phyloP scores from a whole-genome alignment of 164 flowering plant genomes.

The Pachysandra terminalis region DNA sequence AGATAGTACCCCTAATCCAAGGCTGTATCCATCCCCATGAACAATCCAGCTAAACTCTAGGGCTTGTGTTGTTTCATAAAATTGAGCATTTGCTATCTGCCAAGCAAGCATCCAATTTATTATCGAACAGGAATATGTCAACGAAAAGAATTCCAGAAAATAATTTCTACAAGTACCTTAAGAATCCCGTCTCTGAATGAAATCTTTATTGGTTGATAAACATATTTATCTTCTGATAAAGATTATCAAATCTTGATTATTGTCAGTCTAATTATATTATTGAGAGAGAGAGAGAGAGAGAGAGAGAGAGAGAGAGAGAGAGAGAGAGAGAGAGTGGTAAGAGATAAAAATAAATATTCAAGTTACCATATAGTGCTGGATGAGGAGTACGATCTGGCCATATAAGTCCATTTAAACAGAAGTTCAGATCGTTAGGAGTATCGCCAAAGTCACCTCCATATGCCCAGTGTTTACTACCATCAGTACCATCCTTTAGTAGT shows the following conservation, averaged over 20 bases:
- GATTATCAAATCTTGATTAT: conserved; percentile 8
- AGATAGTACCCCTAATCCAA: conserved; percentile 67
- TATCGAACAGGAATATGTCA: background rate
- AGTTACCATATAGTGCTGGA: conserved; percentile 82
- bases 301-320: too few species aligned
- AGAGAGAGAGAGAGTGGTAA: too few species aligned
- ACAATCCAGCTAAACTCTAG: conserved; percentile 64
- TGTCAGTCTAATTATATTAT: background rate
- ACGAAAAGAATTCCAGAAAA: background rate
- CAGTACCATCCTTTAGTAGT: conserved; percentile 53
- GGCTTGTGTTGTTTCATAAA: conserved; percentile 57
- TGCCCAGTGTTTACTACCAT: conserved; percentile 85
- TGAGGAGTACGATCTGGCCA: conserved; percentile 98
- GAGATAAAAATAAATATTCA: background rate
- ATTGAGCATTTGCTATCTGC: conserved; percentile 68
- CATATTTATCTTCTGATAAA: conserved; percentile 82
- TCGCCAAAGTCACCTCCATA: conserved; percentile 99
- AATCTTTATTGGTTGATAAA: conserved; percentile 85
- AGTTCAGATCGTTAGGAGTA: conserved; percentile 82
- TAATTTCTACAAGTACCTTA: conserved; percentile 45
- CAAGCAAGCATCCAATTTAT: conserved; percentile 12
- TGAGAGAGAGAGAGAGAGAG: background rate
- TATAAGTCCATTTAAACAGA: conserved; percentile 78
- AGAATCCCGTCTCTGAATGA: conserved; percentile 39
- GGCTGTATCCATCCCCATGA: conserved; percentile 68